phyloP scores from a whole-genome alignment of 257 asterid genomes.

The Paraleonurus japonicus region DNA sequence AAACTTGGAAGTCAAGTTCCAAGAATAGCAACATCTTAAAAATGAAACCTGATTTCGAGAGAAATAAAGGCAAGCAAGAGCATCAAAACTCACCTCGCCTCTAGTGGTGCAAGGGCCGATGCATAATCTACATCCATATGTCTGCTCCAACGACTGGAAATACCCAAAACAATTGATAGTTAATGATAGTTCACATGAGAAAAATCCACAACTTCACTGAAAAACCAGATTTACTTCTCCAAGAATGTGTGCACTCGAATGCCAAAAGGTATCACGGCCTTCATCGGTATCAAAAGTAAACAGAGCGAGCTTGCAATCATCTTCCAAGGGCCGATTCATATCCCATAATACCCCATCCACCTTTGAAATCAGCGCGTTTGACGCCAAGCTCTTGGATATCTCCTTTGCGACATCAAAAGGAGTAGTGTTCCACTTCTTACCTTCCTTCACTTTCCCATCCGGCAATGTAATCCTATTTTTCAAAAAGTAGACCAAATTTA shows the following conservation, averaged over 20 bases:
- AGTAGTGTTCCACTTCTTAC: slow-evolving; percentile 82
- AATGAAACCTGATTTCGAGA: not conserved
- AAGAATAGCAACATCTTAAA: not conserved
- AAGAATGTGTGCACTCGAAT: slow-evolving; percentile 97
- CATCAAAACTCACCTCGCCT: slow-evolving; percentile 64
- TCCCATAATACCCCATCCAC: slow-evolving; percentile 88
- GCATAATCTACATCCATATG: slow-evolving; percentile 88
- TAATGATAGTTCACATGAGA: not conserved
- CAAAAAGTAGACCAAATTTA: slow-evolving; percentile 1
- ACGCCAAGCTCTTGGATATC: slow-evolving; percentile 91
- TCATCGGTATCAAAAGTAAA: slow-evolving; percentile 80
- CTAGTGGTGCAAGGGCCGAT: slow-evolving; percentile 94
- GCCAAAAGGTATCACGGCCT: slow-evolving; percentile 98
- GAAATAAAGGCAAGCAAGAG: slow-evolving; percentile 11
- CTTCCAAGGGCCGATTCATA: slow-evolving; percentile 84
- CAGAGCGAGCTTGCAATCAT: slow-evolving; percentile 75
- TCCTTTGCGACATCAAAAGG: slow-evolving; percentile 87
- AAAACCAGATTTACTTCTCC: slow-evolving; percentile 62
- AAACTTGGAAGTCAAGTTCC: not conserved
- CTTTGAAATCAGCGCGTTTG: slow-evolving; percentile 78
- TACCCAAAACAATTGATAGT: slow-evolving; percentile 2
- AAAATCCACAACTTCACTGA: not conserved
- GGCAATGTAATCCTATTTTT: slow-evolving; percentile 61
- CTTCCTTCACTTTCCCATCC: slow-evolving; percentile 81
- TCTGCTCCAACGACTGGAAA: slow-evolving; percentile 73